Conservation (phyloP, 345 rosid genomes). For the Orychophragmus violaceus region DNA sequence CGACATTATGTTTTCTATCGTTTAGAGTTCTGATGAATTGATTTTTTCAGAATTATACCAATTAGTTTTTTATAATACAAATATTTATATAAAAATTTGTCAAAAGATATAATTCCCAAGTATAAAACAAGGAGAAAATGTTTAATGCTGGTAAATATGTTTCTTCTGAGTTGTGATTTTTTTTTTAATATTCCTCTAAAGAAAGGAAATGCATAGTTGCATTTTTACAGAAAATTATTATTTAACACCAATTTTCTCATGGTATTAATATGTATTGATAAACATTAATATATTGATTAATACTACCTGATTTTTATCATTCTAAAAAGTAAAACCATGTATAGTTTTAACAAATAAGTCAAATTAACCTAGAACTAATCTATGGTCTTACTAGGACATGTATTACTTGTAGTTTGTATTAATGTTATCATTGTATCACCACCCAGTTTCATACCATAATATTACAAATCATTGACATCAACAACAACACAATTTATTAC, state of each 20-base stretch:
- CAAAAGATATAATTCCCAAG: not conserved
- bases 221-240: not conserved
- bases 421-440: not conserved
- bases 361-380: not conserved
- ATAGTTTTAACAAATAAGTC: not conserved
- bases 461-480: not conserved
- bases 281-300: not conserved
- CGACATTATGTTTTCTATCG: constrained; percentile 13
- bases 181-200: not conserved
- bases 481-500: not conserved
- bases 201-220: not conserved
- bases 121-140: not conserved
- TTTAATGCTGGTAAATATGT: not conserved
- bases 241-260: not conserved
- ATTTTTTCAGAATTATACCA: not conserved
- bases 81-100: not conserved
- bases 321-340: not conserved
- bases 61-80: not conserved
- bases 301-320: not conserved
- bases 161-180: not conserved
- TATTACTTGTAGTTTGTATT: not conserved
- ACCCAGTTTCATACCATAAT: not conserved
- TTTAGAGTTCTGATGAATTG: not conserved
- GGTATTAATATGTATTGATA: not conserved
- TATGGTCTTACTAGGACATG: not conserved